Percentiles rank a stretch among this genome's conserved stretches.
Evolutionary conservation across 2,329 filamentous ascomycete species (phyloP).

Genomic region (Herpotrichia juniperi): DNA sequence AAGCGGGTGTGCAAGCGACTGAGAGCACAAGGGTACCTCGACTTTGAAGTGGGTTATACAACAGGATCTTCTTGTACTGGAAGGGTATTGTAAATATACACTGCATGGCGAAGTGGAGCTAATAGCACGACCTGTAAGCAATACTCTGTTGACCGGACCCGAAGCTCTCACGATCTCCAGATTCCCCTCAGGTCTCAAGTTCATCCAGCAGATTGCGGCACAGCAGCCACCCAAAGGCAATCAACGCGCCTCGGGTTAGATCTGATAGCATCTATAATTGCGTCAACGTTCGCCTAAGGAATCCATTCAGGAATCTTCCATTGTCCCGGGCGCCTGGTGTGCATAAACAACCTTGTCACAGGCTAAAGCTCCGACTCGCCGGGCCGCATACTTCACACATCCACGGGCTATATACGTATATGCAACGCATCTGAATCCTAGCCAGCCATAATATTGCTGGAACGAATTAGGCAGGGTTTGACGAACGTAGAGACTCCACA

Average conservation of each 20-base stretch:
- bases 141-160: slow-evolving; percentile 2
- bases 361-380: slow-evolving; percentile 22
- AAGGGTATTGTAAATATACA: not conserved
- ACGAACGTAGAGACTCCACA: not conserved
- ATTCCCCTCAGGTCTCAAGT: not conserved
- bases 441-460: slow-evolving; percentile 10
- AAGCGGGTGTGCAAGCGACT: not conserved
- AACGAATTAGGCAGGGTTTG: not conserved
- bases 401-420: slow-evolving; percentile 15
- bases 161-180: not conserved
- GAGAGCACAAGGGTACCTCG: not conserved
- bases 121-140: slow-evolving; percentile 4
- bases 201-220: slow-evolving; percentile 11
- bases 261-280: not conserved
- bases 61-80: not conserved
- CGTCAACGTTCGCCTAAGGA: not conserved
- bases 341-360: slow-evolving; percentile 21
- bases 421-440: slow-evolving; percentile 18
- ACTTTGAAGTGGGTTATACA: not conserved
- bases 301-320: slow-evolving; percentile 9
- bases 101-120: slow-evolving; percentile 3
- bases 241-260: not conserved
- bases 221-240: not conserved
- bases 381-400: slow-evolving; percentile 16
- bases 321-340: slow-evolving; percentile 4